These are phyloP conservation scores for Hyphodiscus hymeniophilus DNA, from an alignment of 495 filamentous ascomycete species.

Conservation along the genomic window DNA sequence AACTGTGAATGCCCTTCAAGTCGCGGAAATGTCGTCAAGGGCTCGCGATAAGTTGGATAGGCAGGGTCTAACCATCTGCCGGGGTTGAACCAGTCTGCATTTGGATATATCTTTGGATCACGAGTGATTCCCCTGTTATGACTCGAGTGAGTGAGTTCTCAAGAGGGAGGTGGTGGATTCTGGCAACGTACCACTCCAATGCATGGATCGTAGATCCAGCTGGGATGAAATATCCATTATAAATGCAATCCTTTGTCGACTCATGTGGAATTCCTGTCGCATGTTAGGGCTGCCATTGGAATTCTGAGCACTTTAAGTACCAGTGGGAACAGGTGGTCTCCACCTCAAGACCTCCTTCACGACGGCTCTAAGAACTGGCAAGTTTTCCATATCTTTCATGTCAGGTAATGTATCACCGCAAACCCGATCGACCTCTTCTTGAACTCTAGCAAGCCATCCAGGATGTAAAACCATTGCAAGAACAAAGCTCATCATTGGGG, in stretches of 20 bases:
- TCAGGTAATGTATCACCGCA: conserved; percentile 45
- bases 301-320: conserved; percentile 33
- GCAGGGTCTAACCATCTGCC: conserved; percentile 34
- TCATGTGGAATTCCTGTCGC: conserved; percentile 34
- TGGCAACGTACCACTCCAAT: conserved; percentile 37
- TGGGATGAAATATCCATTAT: conserved; percentile 43
- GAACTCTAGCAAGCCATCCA: conserved; percentile 42
- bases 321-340: conserved; percentile 44
- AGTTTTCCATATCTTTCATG: conserved; percentile 34
- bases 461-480: conserved; percentile 54
- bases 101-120: conserved; percentile 48
- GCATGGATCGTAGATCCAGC: conserved; percentile 50
- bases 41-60: conserved; percentile 28
- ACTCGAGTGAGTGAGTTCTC: not conserved
- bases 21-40: conserved; percentile 40
- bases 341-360: conserved; percentile 45
- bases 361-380: conserved; percentile 39
- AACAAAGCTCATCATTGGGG: conserved; percentile 32
- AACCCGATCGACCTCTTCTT: conserved; percentile 47
- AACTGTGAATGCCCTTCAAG: conserved; percentile 12
- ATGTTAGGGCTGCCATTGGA: conserved; percentile 47
- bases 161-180: too few species aligned
- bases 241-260: conserved; percentile 37
- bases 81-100: conserved; percentile 52
- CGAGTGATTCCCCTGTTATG: conserved; percentile 49